phyloP scores from a whole-genome alignment of 495 filamentous ascomycete genomes.

The Cercophora newfieldiana region DNA sequence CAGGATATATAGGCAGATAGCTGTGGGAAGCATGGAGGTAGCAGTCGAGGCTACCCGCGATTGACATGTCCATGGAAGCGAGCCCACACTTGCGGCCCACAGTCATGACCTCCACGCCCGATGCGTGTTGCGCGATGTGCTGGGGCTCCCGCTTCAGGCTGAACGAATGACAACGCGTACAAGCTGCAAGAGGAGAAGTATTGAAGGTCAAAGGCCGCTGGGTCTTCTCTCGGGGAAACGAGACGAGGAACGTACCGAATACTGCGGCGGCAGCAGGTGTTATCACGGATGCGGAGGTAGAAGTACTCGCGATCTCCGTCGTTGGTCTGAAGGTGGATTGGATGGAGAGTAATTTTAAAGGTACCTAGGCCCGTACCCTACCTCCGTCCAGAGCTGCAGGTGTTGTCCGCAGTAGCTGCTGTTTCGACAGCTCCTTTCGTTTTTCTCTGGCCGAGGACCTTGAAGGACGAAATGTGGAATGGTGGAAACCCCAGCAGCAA shows the following conservation, averaged over 20 bases:
- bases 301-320: background rate
- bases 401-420: constrained; percentile 14
- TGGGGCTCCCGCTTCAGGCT: background rate
- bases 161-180: constrained; percentile 22
- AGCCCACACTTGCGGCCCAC: constrained; percentile 7
- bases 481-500: constrained; percentile 25
- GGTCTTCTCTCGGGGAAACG: constrained; percentile 5
- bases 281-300: background rate
- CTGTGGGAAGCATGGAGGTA: constrained; percentile 14
- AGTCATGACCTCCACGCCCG: background rate
- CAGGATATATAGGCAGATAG: constrained; percentile 46
- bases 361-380: constrained; percentile 14
- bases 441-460: constrained; percentile 24
- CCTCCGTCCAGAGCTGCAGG: constrained; percentile 1
- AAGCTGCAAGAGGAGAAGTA: constrained; percentile 10
- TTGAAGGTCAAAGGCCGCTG: constrained; percentile 5
- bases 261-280: constrained; percentile 4
- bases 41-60: constrained; percentile 5
- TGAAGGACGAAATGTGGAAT: constrained; percentile 18
- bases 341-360: constrained; percentile 7
- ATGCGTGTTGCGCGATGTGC: constrained; percentile 4
- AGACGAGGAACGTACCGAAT: constrained; percentile 10
- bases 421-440: constrained; percentile 2
- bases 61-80: constrained; percentile 11
- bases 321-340: constrained; percentile 3